phyloP scores from a whole-genome alignment of 192 early-diverging fungal genomes.

The Mortierella alpina region DNA sequence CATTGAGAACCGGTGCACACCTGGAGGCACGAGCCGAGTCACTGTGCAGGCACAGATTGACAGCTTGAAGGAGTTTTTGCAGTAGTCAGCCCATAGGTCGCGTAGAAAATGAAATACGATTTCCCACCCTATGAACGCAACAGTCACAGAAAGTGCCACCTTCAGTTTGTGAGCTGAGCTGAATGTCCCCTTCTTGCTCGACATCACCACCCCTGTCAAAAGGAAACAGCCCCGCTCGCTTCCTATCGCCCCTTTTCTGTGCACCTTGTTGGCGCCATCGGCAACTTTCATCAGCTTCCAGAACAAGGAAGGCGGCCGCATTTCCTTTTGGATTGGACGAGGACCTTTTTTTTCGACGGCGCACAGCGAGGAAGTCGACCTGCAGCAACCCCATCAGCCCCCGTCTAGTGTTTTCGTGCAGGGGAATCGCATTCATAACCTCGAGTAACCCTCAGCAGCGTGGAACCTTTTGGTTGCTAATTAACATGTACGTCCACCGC shows the following conservation, averaged over 20 bases:
- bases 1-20: constrained; percentile 88
- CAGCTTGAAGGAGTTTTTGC: constrained; percentile 66
- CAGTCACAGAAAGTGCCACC: too few relatives aligned
- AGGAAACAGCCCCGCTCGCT: not conserved
- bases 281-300: not conserved
- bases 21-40: constrained; percentile 87
- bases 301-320: not conserved
- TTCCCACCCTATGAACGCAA: not conserved
- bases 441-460: too few relatives aligned
- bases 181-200: too few relatives aligned
- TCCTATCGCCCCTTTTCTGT: not conserved
- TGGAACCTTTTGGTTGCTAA: too few relatives aligned
- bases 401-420: too few relatives aligned
- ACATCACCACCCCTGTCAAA: not conserved
- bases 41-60: constrained; percentile 87
- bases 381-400: too few relatives aligned
- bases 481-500: too few relatives aligned
- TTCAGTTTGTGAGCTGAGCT: too few relatives aligned
- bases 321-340: too few relatives aligned
- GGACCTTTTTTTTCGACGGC: too few relatives aligned
- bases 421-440: too few relatives aligned
- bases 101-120: constrained; percentile 5
- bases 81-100: not conserved
- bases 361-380: too few relatives aligned
- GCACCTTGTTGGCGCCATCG: not conserved